Conservation (phyloP, 2,329 filamentous ascomycete genomes). For the Aspergillus ibericus region DNA sequence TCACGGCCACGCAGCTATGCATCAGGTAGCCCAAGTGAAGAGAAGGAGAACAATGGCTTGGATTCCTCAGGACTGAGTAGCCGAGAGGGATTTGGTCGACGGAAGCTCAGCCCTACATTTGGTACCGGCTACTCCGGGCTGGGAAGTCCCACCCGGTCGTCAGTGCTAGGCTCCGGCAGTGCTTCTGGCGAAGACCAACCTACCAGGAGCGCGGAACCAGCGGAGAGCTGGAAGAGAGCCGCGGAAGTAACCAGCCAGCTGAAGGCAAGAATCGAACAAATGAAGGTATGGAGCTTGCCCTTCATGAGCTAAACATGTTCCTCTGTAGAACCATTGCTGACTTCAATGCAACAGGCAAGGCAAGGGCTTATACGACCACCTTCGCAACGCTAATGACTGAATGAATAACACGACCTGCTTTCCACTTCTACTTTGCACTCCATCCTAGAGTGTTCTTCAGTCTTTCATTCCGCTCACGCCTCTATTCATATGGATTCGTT, state of each 20-base stretch:
- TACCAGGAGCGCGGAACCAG: constrained; percentile 52
- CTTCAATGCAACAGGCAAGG: constrained; percentile 34
- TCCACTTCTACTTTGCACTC: not conserved
- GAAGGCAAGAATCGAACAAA: constrained; percentile 96
- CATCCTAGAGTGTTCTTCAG: not conserved
- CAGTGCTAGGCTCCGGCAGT: constrained; percentile 36
- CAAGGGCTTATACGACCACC: constrained; percentile 46
- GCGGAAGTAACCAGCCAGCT: constrained; percentile 97
- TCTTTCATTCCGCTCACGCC: not conserved
- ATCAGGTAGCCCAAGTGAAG: constrained; percentile 62
- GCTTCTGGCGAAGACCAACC: constrained; percentile 37
- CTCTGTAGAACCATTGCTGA: not conserved
- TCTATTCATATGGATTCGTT: not conserved
- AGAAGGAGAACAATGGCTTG: constrained; percentile 67
- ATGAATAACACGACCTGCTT: constrained; percentile 24
- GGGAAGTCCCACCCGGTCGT: constrained; percentile 41
- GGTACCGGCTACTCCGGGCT: constrained; percentile 36
- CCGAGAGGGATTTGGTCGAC: constrained; percentile 35
- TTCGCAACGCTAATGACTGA: constrained; percentile 36
- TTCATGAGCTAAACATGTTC: not conserved
- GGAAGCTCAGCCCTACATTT: constrained; percentile 48
- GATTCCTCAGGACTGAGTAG: constrained; percentile 37
- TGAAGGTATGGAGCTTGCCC: constrained; percentile 66
- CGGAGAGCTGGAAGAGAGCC: constrained; percentile 94
- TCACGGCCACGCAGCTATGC: constrained; percentile 43